Base-by-base conservation (phyloP, 148 eudicot species). In the Nepenthes mirabilis region DNA sequence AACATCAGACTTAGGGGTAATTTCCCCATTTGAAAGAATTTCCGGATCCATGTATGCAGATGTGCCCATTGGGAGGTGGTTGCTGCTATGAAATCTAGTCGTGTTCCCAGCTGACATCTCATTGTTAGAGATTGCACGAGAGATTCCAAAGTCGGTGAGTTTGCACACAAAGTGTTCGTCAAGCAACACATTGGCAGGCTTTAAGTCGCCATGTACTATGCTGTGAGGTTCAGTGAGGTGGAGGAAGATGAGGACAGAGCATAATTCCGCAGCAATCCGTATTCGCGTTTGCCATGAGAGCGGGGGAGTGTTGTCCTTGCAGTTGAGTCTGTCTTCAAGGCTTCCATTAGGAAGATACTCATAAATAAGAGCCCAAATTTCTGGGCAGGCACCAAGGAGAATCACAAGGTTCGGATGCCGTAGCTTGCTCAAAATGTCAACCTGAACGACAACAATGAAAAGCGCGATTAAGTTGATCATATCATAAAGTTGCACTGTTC, bases 301-400 rank as follows among this genome's bases (percentile, higher is more conserved):
- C 5, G 99, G 89, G 35, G 95, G 77, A 50, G 78, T 68, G 64
- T 86, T 86, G 69, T 82, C 76, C 69, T 73, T 86, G 77, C 96
- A 88, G 58, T 12, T 54, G 14, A 93, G 86, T 33, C 96, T 82
- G 61, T 93, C 98, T 65, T 88, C 98, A 13, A 93, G 95, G 83
- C 91, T 86, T 74, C 99, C 99, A 14, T 85, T 80, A 0, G 85
- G 77, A 61, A 83, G 85, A 69, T 82, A 93, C 75, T 88, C 98
- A 12, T 93, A 93, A 43, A 93, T 58, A 6, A 93, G 83, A 37
- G 88, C 66, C 70, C 78, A 79, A 2, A 78, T 76, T 64, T 86
- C 91, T 0, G 83, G 82, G 69, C 98, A 93, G 66, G 95, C 75
- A 61, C 98, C 98, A 11, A 93, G 72, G 14, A 93, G 85, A 52